Base-by-base conservation (phyloP, 257 asterid genomes). In the Forsythia viridissima region DNA sequence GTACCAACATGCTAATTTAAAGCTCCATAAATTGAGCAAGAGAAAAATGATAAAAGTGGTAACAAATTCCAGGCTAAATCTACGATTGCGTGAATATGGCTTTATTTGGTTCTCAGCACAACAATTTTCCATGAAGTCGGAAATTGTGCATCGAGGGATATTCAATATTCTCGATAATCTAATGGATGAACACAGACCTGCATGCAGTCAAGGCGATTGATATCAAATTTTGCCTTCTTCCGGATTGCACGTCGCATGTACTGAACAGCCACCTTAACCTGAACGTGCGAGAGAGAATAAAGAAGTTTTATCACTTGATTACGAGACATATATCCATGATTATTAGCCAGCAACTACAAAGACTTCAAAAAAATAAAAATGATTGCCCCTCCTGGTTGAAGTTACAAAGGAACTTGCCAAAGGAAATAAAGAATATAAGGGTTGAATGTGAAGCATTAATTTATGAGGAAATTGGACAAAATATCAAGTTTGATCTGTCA, bases 261-360 rank as follows among this genome's bases (percentile, higher is more conserved):
- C 71, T 93, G 96, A 81, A 94, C 86, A 86, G 92, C 99, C 90
- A 95, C 92, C 86, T 93, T 95, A 71, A 95, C 91, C 99, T 94
- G 88, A 74, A 67, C 55, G 66, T 51, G 57, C 15, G 67, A 69
- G 44, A n/a, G 75, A 77, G 67, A 57, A 75, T 43, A 71, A 51
- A 70, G 48, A 61, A 72, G 37, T 71, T 74, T 82, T 70, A 74
- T 44, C 46, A 73, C 42, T 75, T 73, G 61, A 57, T 43, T 67
- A 74, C 52, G 51, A 80, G 76, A 46, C 67, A 82, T 7, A 66
- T 37, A 74, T 39, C 34, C 48, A 18, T 38, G 37, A 34, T 52
- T 15, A 37, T 52, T 37, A 70, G 38, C 4, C 36, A 34, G 55
- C 42, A 76, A 71, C 20, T 70, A 34, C 34, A 21, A 67, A 73